Evolutionary conservation across 163 green algal genomes (phyloP).

Genomic region (Scenedesmus sp.): DNA sequence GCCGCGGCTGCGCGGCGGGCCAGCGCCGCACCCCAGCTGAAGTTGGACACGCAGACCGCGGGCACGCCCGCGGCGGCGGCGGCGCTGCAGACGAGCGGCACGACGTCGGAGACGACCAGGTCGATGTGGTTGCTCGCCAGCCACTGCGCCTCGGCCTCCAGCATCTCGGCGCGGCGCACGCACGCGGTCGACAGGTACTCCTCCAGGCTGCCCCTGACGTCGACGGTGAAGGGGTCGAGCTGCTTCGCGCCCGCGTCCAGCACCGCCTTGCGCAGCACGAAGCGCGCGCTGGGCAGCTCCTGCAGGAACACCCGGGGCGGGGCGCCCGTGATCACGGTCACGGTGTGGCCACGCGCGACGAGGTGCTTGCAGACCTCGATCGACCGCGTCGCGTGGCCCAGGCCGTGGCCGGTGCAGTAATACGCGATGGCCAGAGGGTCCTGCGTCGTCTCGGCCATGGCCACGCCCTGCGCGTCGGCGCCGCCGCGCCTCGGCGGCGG

Average conservation of each 20-base stretch:
- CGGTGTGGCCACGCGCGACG: conserved; percentile 52
- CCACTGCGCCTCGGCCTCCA: conserved; percentile 66
- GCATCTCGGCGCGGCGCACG: conserved; percentile 45
- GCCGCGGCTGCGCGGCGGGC: neutral
- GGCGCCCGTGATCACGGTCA: conserved; percentile 57
- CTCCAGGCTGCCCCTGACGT: conserved; percentile 58
- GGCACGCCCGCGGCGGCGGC: conserved; percentile 62
- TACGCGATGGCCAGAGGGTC: conserved; percentile 67
- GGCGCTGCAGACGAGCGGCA: conserved; percentile 69
- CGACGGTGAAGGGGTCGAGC: conserved; percentile 73
- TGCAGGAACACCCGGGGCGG: conserved; percentile 51
- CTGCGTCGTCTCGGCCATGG: neutral
- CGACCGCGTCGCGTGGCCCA: conserved; percentile 72
- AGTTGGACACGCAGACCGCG: conserved; percentile 73
- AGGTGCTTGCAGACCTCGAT: conserved; percentile 66
- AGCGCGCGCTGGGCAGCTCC: conserved; percentile 44
- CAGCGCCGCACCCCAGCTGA: conserved; percentile 63
- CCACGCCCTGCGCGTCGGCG: no score
- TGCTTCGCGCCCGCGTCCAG: conserved; percentile 75
- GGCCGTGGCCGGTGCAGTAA: conserved; percentile 80
- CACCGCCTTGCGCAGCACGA: conserved; percentile 56
- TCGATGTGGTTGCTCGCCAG: conserved; percentile 53
- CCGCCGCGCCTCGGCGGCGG: no score
- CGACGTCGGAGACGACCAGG: conserved; percentile 75
- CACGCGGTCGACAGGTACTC: conserved; percentile 55